Conservation (phyloP, 768 basidiomycete species). For the Pisolithus albus region DNA sequence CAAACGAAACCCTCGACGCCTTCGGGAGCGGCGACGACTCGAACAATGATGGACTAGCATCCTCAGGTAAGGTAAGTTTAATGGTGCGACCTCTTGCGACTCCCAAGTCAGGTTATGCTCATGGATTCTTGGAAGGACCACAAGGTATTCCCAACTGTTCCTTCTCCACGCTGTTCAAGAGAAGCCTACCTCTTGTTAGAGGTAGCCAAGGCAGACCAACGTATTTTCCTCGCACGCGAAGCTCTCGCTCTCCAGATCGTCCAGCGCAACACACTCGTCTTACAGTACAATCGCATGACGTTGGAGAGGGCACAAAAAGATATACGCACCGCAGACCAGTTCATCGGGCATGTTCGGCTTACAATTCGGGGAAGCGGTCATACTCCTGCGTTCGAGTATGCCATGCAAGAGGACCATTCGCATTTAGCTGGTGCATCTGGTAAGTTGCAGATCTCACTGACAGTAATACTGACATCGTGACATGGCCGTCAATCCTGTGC, state of each 20-base stretch:
- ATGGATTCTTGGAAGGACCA: not conserved
- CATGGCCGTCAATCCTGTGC: too few relatives aligned
- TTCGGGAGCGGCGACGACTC: too few relatives aligned
- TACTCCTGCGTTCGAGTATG: conserved; percentile 1
- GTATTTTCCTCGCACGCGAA: not conserved
- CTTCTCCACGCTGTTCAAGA: not conserved
- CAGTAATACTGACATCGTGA: too few relatives aligned
- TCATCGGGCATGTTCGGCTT: not conserved
- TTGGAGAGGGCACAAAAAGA: conserved; percentile 2
- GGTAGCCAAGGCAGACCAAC: not conserved
- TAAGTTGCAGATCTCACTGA: not conserved
- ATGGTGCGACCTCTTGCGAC: too few relatives aligned
- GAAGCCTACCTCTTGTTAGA: conserved; percentile 3
- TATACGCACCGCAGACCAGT: not conserved
- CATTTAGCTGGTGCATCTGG: not conserved
- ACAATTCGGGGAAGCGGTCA: not conserved
- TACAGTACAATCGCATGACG: conserved; percentile 1
- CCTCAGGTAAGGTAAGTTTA: too few relatives aligned
- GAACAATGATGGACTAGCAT: too few relatives aligned
- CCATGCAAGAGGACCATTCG: conserved; percentile 1
- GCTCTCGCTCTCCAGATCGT: not conserved
- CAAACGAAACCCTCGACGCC: too few relatives aligned
- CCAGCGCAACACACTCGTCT: not conserved
- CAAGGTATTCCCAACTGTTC: too few relatives aligned
- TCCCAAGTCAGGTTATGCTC: too few relatives aligned